Evolutionary conservation across 352 stramenopile species (phyloP), one percentile per base, ranked within the genome.

Genomic region (Phytophthora quininea): DNA sequence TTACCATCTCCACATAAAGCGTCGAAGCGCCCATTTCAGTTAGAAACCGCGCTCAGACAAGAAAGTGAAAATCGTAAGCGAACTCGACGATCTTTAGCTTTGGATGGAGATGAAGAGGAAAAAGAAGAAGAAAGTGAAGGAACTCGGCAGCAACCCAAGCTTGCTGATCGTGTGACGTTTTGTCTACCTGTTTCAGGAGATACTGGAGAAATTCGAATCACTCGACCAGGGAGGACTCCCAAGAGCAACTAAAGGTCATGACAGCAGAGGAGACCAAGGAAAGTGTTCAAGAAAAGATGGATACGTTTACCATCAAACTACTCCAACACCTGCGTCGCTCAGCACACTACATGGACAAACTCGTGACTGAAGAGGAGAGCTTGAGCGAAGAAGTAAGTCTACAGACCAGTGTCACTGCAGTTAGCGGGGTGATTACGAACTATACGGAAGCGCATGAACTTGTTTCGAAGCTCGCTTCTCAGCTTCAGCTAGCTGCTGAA

Each of bases 281-380:
- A 30, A 73, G 11, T 42, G 24, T 54, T 1, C 71, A 86, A 19
- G 82, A 91, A 15, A 80, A 81, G 35, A 67, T 86, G 59, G 67
- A 75, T 19, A 75, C 38, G 6, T 80, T 72, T 15, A 78, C 74
- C 4, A n/a, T 79, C n/a, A 92, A 92, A 54, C 48, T 92, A 45
- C 48, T 91, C 10, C 82, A 90, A 54, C 84, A 94, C 64, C 45
- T 94, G 33, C 67, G 70, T 24, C 74, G 83, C 9, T 89, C 82
- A 10, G 65, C 63, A 9, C 73, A 87, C 58, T 92, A 92, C 43
- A 69, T 84, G 30, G 82, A 92, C 51, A 92, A 87, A 35, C 73
- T 94, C 6, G 72, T 72, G 29, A 47, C 62, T n/a, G 73, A 84
- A 63, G 74, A 83, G 19, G 73, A 84, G 35, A 88, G 62, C 62